A percentile compares a stretch with the other conserved stretches of the same genome.
These are phyloP conservation scores for Cladosporium sp. DNA, from an alignment of 2,329 filamentous ascomycete genomes.

Conservation along the genomic window DNA sequence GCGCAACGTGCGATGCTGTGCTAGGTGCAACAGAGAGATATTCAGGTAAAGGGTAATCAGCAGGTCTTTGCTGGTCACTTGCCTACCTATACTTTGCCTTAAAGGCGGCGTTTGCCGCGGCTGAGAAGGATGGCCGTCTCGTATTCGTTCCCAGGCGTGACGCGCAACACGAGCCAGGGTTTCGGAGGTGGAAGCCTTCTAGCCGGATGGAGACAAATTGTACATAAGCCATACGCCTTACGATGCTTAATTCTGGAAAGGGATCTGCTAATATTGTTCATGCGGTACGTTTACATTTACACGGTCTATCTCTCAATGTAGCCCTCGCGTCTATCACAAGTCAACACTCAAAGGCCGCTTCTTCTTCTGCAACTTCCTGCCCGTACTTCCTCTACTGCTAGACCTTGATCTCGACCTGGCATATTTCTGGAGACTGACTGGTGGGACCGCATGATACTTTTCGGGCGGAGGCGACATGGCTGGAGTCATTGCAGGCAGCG, in stretches of 20 bases:
- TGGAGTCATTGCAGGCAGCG: conserved; percentile 26
- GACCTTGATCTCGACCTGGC: conserved; percentile 5
- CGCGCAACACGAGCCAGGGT: conserved; percentile 7
- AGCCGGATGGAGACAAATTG: not conserved
- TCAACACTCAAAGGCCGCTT: conserved; percentile 21
- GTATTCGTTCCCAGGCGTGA: conserved; percentile 1
- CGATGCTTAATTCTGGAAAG: not conserved
- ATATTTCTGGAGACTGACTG: conserved; percentile 33
- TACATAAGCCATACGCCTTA: not conserved
- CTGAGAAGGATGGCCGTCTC: conserved; percentile 4
- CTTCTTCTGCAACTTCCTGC: conserved; percentile 36
- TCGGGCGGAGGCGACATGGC: conserved; percentile 23
- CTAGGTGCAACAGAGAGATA: not conserved
- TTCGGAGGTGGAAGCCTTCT: not conserved
- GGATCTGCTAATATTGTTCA: not conserved
- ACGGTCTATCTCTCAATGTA: not conserved
- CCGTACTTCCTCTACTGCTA: conserved; percentile 8
- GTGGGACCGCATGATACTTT: conserved; percentile 27
- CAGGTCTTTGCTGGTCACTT: conserved; percentile 4
- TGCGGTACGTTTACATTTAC: not conserved
- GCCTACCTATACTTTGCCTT: not conserved
- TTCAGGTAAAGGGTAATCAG: not conserved
- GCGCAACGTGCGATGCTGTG: conserved; percentile 23
- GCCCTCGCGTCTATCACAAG: not conserved
- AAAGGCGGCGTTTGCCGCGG: not conserved